Percentiles rank a stretch among this genome's conserved stretches.
These are phyloP conservation scores for Botrytis galanthina DNA, from an alignment of 2,329 filamentous ascomycete species.

Conservation along the genomic window DNA sequence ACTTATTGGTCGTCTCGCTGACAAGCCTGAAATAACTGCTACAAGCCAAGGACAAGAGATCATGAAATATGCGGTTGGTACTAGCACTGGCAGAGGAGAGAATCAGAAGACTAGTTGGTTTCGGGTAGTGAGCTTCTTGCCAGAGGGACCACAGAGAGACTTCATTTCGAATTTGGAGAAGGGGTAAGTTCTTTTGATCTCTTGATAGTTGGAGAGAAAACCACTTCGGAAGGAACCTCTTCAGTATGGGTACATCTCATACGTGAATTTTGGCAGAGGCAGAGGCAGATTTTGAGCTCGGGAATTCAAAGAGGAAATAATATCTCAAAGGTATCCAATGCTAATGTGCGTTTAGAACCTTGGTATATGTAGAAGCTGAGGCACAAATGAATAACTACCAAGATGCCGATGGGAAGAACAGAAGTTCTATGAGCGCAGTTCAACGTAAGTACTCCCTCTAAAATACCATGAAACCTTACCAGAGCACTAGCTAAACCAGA, in stretches of 20 bases:
- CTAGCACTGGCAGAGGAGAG: conserved; percentile 62
- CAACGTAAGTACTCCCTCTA: conserved; percentile 61
- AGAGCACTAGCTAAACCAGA: conserved; percentile 3
- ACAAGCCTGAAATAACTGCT: conserved; percentile 70
- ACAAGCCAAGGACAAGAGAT: conserved; percentile 71
- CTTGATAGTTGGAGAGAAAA: background rate
- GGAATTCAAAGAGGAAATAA: background rate
- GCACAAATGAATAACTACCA: conserved; percentile 66
- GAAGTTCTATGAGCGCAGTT: conserved; percentile 63
- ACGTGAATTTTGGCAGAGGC: background rate
- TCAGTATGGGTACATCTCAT: background rate
- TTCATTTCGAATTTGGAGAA: conserved; percentile 73
- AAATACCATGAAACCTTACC: background rate
- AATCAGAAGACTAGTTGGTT: conserved; percentile 85
- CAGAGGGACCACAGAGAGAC: conserved; percentile 67
- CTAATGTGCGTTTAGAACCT: conserved; percentile 53
- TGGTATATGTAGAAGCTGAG: conserved; percentile 83
- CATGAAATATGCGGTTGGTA: conserved; percentile 74
- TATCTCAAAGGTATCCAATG: background rate
- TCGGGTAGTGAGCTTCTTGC: conserved; percentile 68
- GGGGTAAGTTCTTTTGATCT: conserved; percentile 61
- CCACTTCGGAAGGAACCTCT: background rate
- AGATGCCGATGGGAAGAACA: conserved; percentile 67
- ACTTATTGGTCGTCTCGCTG: conserved; percentile 80
- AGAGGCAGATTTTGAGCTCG: background rate